Percentiles rank a stretch among this genome's conserved stretches.
These are phyloP conservation scores for Nannizziopsis arthrosporioides DNA, from an alignment of 2,329 filamentous ascomycete species.

Conservation along the genomic window DNA sequence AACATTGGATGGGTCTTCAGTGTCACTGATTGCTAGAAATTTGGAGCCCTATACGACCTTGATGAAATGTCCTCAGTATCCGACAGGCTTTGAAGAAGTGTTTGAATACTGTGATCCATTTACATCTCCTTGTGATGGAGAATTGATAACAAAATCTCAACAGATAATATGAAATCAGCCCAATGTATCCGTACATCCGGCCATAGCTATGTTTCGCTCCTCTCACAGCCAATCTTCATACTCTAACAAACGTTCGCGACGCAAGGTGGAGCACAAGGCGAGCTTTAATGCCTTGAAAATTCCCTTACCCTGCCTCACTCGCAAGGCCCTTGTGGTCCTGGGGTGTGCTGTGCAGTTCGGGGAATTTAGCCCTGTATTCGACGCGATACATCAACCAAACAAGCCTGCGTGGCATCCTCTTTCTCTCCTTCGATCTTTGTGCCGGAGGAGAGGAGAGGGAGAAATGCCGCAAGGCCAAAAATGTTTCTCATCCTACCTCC, in stretches of 20 bases:
- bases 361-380: slow-evolving; percentile 26
- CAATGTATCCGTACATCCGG: neutral
- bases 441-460: neutral
- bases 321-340: neutral
- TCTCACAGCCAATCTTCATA: neutral
- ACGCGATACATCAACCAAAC: slow-evolving; percentile 25
- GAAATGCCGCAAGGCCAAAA: neutral
- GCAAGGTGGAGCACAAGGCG: slow-evolving; percentile 29
- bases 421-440: neutral
- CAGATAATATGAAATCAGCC: too few species aligned
- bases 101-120: too few species aligned
- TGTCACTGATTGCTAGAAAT: too few species aligned
- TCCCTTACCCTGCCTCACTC: neutral
- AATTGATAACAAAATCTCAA: too few species aligned
- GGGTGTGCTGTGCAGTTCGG: neutral
- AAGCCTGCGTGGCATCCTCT: neutral
- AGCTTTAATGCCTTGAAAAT: slow-evolving; percentile 25
- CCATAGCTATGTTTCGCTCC: neutral
- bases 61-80: too few species aligned
- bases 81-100: too few species aligned
- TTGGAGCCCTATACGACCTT: too few species aligned
- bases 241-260: slow-evolving; percentile 17
- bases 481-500: neutral
- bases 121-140: too few species aligned
- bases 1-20: too few species aligned